phyloP scores from a whole-genome alignment of 164 flowering plant genomes.

The Stephania cephalantha region DNA sequence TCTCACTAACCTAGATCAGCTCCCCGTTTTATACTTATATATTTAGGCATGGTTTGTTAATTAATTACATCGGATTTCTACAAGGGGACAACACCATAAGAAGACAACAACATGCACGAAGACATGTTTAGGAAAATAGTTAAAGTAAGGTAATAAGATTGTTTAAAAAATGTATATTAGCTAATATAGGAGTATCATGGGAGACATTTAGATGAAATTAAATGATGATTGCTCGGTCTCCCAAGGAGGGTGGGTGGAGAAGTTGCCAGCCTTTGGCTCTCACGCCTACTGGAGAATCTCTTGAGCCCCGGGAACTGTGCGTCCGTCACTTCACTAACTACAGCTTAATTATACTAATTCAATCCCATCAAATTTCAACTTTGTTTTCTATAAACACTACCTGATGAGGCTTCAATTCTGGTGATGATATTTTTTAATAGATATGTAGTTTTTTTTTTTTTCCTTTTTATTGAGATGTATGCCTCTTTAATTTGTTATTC shows the following conservation, averaged over 20 bases:
- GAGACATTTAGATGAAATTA: neutral
- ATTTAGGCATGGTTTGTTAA: neutral
- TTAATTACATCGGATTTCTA: neutral
- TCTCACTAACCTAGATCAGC: neutral
- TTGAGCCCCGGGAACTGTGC: constrained; percentile 25
- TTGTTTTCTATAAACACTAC: too few relatives aligned
- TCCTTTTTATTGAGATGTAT: too few relatives aligned
- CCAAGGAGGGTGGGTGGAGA: constrained; percentile 10
- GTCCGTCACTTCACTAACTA: neutral
- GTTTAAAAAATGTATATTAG: neutral
- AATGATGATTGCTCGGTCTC: neutral
- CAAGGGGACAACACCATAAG: constrained; percentile 17
- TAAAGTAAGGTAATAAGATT: neutral
- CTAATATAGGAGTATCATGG: neutral
- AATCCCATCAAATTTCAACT: constrained; percentile 1
- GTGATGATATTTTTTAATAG: too few relatives aligned
- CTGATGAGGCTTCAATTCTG: too few relatives aligned
- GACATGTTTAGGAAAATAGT: constrained; percentile 2
- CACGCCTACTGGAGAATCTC: constrained; percentile 41
- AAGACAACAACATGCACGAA: constrained; percentile 28
- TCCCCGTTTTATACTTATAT: too few relatives aligned
- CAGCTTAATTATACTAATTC: too few relatives aligned
- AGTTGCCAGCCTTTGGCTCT: constrained; percentile 47
- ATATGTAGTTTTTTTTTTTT: too few relatives aligned
- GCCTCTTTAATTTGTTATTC: too few relatives aligned